A percentile compares a stretch with the other conserved stretches of the same genome.
These are phyloP conservation scores for Kazachstania africana DNA, from an alignment of 805 yeast genomes.

Conservation along the genomic window DNA sequence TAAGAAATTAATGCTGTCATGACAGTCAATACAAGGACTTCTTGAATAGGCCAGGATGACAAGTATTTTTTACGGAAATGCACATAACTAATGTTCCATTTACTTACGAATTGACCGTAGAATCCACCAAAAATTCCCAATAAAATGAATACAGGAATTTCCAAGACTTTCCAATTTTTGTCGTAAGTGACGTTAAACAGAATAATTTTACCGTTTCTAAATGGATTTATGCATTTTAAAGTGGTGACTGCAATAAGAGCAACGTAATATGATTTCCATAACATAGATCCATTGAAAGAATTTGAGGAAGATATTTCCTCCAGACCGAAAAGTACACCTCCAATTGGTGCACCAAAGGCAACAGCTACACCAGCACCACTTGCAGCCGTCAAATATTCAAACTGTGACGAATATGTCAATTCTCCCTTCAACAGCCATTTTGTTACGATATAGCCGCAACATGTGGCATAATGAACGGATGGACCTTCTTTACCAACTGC, in stretches of 20 bases:
- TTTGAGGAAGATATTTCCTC: conserved; percentile 73
- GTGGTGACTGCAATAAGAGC: conserved; percentile 79
- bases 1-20: conserved; percentile 71
- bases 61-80: conserved; percentile 66
- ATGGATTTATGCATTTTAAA: conserved; percentile 75
- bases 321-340: conserved; percentile 86
- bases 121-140: conserved; percentile 87
- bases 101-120: conserved; percentile 70
- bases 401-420: conserved; percentile 22
- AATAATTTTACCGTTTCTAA: conserved; percentile 88
- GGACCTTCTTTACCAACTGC: conserved; percentile 98
- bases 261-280: conserved; percentile 89
- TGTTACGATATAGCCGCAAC: conserved; percentile 80
- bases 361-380: conserved; percentile 98
- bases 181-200: conserved; percentile 86
- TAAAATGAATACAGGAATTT: conserved; percentile 65
- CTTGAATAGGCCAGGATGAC: conserved; percentile 37
- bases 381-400: conserved; percentile 60
- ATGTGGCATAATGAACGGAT: conserved; percentile 92
- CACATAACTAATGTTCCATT: conserved; percentile 64
- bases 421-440: conserved; percentile 34
- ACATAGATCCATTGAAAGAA: conserved; percentile 59
- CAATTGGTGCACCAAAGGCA: conserved; percentile 94
- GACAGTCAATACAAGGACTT: conserved; percentile 54
- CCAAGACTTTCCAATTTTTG: conserved; percentile 75